Percentiles rank a stretch among this genome's conserved stretches.
Evolutionary conservation across 192 early-diverging fungal species (phyloP).

Genomic region (Umbelopsis isabellina): DNA sequence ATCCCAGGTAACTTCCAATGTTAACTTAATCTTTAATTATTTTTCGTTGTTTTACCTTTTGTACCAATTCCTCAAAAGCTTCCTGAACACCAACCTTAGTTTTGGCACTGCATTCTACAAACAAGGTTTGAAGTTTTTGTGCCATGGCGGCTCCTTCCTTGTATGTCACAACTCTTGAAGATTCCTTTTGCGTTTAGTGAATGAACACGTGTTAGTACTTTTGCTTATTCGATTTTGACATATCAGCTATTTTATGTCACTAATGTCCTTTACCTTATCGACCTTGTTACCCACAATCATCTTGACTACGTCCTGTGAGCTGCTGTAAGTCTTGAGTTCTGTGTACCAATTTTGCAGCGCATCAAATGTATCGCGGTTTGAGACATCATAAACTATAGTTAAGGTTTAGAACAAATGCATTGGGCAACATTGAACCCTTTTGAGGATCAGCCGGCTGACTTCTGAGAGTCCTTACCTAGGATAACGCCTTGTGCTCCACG

Average conservation of each 20-base stretch:
- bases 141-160: slow-evolving; percentile 95
- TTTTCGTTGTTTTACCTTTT: slow-evolving; percentile 66
- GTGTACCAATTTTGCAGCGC: slow-evolving; percentile 93
- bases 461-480: slow-evolving; percentile 60
- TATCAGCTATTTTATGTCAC: slow-evolving; percentile 22
- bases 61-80: slow-evolving; percentile 92
- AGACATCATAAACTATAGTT: slow-evolving; percentile 91
- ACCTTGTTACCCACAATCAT: slow-evolving; percentile 99
- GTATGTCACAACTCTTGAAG: slow-evolving; percentile 71
- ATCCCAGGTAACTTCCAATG: background rate
- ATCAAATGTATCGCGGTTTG: slow-evolving; percentile 91
- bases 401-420: background rate
- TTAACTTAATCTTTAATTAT: background rate
- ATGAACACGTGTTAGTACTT: background rate
- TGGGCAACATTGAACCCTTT: background rate
- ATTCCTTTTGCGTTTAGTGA: slow-evolving; percentile 42
- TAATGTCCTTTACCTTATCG: slow-evolving; percentile 79
- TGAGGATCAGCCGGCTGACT: background rate
- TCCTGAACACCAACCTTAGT: slow-evolving; percentile 90
- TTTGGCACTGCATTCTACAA: slow-evolving; percentile 97
- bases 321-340: slow-evolving; percentile 92
- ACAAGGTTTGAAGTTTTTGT: slow-evolving; percentile 85
- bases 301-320: slow-evolving; percentile 86
- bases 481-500: slow-evolving; percentile 98
- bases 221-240: background rate